Conservation (phyloP, 208 protist genomes). For the Wallacemonas collosoma region DNA sequence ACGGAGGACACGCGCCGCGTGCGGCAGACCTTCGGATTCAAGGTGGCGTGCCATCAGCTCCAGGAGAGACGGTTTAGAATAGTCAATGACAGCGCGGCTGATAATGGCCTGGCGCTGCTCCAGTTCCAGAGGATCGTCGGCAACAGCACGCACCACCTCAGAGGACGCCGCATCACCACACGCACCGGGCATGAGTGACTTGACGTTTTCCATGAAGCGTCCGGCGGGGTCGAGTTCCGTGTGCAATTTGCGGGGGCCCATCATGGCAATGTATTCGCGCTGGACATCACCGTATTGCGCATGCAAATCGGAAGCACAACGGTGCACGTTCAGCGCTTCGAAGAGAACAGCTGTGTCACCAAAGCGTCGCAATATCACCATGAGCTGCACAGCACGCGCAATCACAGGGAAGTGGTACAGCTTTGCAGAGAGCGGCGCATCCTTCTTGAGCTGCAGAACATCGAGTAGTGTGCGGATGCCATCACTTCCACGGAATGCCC, state of each 20-base stretch:
- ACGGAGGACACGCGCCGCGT: constrained; percentile 51
- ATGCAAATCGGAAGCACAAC: constrained; percentile 67
- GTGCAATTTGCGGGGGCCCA: constrained; percentile 60
- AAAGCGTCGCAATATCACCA: constrained; percentile 72
- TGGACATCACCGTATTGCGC: constrained; percentile 73
- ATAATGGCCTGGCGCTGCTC: constrained; percentile 76
- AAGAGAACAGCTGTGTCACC: constrained; percentile 79
- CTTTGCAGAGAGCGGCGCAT: constrained; percentile 73
- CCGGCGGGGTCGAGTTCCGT: constrained; percentile 72
- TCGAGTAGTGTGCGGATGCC: constrained; percentile 82
- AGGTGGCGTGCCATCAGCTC: constrained; percentile 75
- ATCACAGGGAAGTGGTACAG: constrained; percentile 85
- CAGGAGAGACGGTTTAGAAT: constrained; percentile 74
- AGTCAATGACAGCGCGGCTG: constrained; percentile 72
- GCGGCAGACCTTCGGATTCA: constrained; percentile 57
- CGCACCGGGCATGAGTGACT: constrained; percentile 53
- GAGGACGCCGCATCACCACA: constrained; percentile 51
- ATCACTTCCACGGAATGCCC: constrained; percentile 66
- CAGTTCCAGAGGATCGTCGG: constrained; percentile 61
- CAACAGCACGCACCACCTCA: constrained; percentile 36
- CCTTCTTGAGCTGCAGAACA: constrained; percentile 61
- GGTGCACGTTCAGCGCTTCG: constrained; percentile 74
- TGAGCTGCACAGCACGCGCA: constrained; percentile 78
- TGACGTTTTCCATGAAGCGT: constrained; percentile 85
- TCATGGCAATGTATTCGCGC: constrained; percentile 76